Evolutionary conservation across 352 stramenopile species (phyloP).

Genomic region (Pythium phragmitis): DNA sequence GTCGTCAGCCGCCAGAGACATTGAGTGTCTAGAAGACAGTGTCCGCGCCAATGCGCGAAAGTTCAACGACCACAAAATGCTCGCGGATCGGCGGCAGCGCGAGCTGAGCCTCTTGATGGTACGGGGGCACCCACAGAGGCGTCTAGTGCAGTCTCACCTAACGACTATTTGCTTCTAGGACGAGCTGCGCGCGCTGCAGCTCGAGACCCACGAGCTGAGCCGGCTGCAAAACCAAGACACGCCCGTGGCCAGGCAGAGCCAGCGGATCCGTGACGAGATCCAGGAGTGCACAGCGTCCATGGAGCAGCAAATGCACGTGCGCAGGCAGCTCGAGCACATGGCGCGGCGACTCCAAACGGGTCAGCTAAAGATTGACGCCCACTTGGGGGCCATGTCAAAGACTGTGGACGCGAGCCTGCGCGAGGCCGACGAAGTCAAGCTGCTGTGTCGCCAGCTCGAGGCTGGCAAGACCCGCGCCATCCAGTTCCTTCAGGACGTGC

Average conservation of each 20-base stretch:
- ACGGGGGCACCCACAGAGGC: background rate
- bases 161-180: constrained; percentile 34
- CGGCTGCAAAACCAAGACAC: constrained; percentile 80
- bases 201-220: constrained; percentile 68
- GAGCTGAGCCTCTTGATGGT: constrained; percentile 66
- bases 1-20: constrained; percentile 51
- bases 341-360: constrained; percentile 72
- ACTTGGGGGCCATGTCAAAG: constrained; percentile 65
- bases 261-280: constrained; percentile 67
- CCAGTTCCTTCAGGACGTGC: constrained; percentile 80
- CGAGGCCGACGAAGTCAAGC: constrained; percentile 71
- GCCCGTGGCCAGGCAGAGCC: constrained; percentile 69
- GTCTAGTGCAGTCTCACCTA: too few relatives aligned
- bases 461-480: constrained; percentile 67
- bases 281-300: constrained; percentile 62
- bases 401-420: constrained; percentile 62
- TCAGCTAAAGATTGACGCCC: constrained; percentile 65
- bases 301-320: constrained; percentile 79
- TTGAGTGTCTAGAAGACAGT: constrained; percentile 67
- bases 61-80: constrained; percentile 80
- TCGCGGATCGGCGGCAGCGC: constrained; percentile 56
- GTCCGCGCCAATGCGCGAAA: constrained; percentile 70
- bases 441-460: constrained; percentile 76
- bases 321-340: constrained; percentile 81
- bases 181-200: constrained; percentile 61